Conservation (phyloP, 2,329 filamentous ascomycete species). For the Xylariaceae sp. region DNA sequence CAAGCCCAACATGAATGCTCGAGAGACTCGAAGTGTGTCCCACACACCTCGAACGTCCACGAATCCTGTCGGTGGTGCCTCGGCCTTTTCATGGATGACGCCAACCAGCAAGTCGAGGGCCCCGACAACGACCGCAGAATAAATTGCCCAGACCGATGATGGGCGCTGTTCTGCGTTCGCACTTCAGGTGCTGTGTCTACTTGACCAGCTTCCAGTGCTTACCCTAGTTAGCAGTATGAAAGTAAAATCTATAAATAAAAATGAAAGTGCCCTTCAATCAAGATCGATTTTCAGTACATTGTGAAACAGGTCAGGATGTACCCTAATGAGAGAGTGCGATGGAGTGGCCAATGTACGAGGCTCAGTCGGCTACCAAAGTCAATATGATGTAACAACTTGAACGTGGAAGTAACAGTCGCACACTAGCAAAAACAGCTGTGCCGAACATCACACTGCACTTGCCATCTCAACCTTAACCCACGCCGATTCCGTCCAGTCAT, state of each 20-base stretch:
- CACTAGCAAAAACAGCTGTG: too few relatives aligned
- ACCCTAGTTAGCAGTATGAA: slow-evolving; percentile 12
- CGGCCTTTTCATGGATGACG: slow-evolving; percentile 92
- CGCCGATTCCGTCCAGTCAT: too few relatives aligned
- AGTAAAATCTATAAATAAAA: slow-evolving; percentile 14
- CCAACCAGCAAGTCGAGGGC: slow-evolving; percentile 44
- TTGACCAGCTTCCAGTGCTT: slow-evolving; percentile 6
- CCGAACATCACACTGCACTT: too few relatives aligned
- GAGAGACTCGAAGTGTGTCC: slow-evolving; percentile 38
- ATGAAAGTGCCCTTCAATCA: slow-evolving; percentile 8
- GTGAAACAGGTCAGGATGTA: neutral
- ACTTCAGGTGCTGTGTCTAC: slow-evolving; percentile 1
- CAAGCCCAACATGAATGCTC: slow-evolving; percentile 35
- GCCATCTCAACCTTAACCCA: too few relatives aligned
- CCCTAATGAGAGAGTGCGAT: too few relatives aligned
- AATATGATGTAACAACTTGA: slow-evolving; percentile 3
- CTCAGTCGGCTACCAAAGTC: too few relatives aligned
- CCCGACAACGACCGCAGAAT: slow-evolving; percentile 37
- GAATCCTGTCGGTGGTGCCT: slow-evolving; percentile 89
- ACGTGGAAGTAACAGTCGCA: too few relatives aligned
- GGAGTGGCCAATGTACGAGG: too few relatives aligned
- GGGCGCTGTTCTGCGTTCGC: slow-evolving; percentile 4
- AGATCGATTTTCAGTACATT: neutral
- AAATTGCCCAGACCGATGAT: slow-evolving; percentile 4
- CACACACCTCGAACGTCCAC: slow-evolving; percentile 53